Evolutionary conservation across 495 filamentous ascomycete genomes (phyloP), one percentile per base, ranked within the genome.

Genomic region (Lentithecium fluviatile): DNA sequence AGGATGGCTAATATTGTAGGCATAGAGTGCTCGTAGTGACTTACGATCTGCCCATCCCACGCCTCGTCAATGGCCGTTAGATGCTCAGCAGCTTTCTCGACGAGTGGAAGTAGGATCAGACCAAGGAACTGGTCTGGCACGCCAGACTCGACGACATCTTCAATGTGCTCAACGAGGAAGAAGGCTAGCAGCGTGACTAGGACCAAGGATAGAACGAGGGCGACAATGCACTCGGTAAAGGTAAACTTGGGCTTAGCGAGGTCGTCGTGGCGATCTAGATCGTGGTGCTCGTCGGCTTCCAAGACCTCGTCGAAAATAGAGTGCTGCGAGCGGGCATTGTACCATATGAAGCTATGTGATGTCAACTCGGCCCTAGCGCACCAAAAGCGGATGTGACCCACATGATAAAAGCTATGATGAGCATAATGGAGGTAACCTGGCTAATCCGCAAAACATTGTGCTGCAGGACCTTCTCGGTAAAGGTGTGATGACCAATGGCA

Each of bases 31-130:
- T 15, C 10, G n/a, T 8, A 25, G 19, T 12, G 15, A 56, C 52
- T 8, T 51, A 62, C 59, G 10, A 90, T 88, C 70, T 81, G 85
- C 69, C 88, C 82, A 71, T 90, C 89, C 82, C 87, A 95, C 6
- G 92, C 93, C 77, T 96, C 92, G 73, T 97, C 92, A 45, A 97
- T 74, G 10, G 91, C 89, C 0, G 88, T 95, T 37, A 96, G 73
- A 71, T 96, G 91, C 77, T 96, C 92, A 12, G 90, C 90, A 0
- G 86, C 87, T 70, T 97, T 97, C 69, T 96, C 92, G 7, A 96
- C 91, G 2, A 97, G 77, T 2, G 92, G 92, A 0, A 91, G 78
- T 2, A 90, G 75, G 45, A 79, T 79, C 26, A 76, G 62, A 19
- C 74, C 75, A 15, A 74, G 63, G 60, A 74, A 74, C 26, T 58